Evolutionary conservation across 2,329 filamentous ascomycete species (phyloP).

Genomic region (Aspergillus ustus): DNA sequence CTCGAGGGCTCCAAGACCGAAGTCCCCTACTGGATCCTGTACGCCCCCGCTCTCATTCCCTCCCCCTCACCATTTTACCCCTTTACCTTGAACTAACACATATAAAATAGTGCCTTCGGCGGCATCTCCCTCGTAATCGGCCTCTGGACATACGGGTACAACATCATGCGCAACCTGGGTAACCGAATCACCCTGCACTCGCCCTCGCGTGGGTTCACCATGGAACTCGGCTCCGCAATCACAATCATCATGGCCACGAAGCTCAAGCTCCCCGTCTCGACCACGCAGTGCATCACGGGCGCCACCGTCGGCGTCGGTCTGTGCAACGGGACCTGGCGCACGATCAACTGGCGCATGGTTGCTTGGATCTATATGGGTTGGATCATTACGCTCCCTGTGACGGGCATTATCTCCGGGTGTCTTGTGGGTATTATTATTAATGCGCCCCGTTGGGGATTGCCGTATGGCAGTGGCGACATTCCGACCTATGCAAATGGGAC

Average conservation of each 20-base stretch:
- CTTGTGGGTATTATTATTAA: conserved; percentile 25
- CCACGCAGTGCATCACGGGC: conserved; percentile 26
- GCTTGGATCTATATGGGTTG: conserved; percentile 28
- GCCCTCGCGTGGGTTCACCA: conserved; percentile 26
- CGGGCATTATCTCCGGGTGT: conserved; percentile 24
- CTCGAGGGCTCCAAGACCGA: conserved; percentile 17
- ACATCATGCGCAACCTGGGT: conserved; percentile 27
- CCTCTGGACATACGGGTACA: conserved; percentile 28
- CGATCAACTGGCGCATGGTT: conserved; percentile 29
- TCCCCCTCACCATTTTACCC: too few relatives aligned
- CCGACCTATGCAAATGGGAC: background rate
- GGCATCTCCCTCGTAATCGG: conserved; percentile 22
- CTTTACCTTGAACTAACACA: background rate
- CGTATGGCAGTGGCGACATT: background rate
- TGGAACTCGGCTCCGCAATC: conserved; percentile 26
- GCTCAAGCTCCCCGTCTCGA: conserved; percentile 26
- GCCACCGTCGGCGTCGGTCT: conserved; percentile 27
- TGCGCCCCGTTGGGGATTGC: conserved; percentile 24
- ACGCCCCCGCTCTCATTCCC: background rate
- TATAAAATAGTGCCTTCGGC: conserved; percentile 22
- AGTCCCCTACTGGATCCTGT: conserved; percentile 27
- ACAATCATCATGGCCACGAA: conserved; percentile 25
- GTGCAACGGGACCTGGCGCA: conserved; percentile 26
- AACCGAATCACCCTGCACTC: conserved; percentile 26
- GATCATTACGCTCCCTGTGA: conserved; percentile 23